Percentiles rank a stretch among this genome's conserved stretches.
These are phyloP conservation scores for Acer campestre DNA, from an alignment of 345 rosid species.

Conservation along the genomic window DNA sequence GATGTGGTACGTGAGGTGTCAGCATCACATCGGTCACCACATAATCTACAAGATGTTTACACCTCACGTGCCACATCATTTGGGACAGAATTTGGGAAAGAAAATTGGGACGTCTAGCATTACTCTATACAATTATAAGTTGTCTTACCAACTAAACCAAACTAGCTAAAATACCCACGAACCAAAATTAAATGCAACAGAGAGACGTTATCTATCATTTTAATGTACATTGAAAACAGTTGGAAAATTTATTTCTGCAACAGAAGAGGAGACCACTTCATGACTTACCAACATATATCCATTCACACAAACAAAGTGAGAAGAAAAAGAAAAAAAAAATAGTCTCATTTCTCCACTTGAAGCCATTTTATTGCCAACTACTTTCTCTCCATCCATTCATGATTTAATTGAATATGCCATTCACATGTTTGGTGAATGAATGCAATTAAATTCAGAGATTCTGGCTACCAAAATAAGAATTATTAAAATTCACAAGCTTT, in stretches of 20 bases:
- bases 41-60: no score
- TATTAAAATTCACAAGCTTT: neutral
- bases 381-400: neutral
- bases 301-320: neutral
- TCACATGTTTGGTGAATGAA: neutral
- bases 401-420: neutral
- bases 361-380: neutral
- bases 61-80: no score
- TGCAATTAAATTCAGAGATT: neutral
- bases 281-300: neutral
- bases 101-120: no score
- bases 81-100: no score
- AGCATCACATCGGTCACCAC: no score
- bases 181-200: no score
- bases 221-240: neutral
- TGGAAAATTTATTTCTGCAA: neutral
- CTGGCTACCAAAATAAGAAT: neutral
- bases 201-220: neutral
- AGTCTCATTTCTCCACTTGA: neutral
- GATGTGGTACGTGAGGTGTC: no score
- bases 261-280: neutral
- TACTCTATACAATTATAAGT: no score
- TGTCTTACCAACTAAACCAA: no score
- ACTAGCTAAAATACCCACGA: neutral
- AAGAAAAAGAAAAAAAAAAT: no score